Percentiles rank a stretch among this genome's conserved stretches.
phyloP scores from a whole-genome alignment of 139 green algal genomes.

The Ettlia oleoabundans region DNA sequence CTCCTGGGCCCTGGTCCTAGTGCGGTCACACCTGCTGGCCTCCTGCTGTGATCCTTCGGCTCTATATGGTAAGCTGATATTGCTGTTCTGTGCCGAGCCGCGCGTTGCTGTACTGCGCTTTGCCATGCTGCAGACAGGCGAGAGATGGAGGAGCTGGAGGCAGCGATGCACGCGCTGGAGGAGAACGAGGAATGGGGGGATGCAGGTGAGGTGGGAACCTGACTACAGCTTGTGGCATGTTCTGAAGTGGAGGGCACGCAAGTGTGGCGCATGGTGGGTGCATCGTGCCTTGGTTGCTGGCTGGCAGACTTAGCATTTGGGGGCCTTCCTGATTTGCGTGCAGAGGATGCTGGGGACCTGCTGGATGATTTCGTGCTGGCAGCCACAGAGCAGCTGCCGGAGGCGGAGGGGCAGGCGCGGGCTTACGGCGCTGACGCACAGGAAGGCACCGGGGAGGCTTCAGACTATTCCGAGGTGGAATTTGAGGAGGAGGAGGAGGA shows the following conservation, averaged over 20 bases:
- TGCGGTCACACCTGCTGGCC: too few relatives aligned
- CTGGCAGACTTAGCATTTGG: too few relatives aligned
- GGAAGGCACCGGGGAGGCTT: neutral
- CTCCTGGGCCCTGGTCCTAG: too few relatives aligned
- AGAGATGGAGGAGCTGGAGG: conserved; percentile 55
- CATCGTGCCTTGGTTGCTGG: neutral
- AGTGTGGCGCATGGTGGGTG: too few relatives aligned
- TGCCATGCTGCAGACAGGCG: neutral
- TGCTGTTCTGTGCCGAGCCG: neutral
- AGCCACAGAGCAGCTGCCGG: conserved; percentile 37
- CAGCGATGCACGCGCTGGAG: conserved; percentile 46
- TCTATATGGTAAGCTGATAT: too few relatives aligned
- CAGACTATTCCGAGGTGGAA: neutral
- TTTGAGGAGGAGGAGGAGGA: conserved; percentile 31
- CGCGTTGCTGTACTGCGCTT: neutral
- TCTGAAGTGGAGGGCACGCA: too few relatives aligned
- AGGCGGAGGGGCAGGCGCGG: neutral
- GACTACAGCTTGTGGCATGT: too few relatives aligned
- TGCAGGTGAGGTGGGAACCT: conserved; percentile 3
- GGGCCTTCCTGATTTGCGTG: neutral
- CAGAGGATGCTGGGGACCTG: conserved; percentile 61
- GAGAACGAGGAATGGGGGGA: conserved; percentile 34
- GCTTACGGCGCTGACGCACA: too few relatives aligned
- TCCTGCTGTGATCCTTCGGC: too few relatives aligned
- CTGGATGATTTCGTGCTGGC: conserved; percentile 78